A percentile compares a stretch with the other conserved stretches of the same genome.
These are phyloP conservation scores for Suillus clintonianus DNA, from an alignment of 768 basidiomycete genomes.

Conservation along the genomic window DNA sequence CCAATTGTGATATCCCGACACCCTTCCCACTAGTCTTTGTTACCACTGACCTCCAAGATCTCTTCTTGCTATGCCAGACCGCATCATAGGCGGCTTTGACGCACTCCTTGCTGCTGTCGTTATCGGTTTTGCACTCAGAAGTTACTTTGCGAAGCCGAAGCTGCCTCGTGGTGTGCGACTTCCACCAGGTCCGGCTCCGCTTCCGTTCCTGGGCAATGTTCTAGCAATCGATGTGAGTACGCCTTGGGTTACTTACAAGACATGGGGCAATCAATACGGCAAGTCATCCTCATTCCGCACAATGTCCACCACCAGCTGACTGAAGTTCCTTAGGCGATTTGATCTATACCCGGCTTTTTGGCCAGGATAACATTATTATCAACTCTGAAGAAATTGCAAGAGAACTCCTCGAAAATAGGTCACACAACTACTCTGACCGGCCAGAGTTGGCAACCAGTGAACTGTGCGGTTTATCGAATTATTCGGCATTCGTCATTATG, in stretches of 20 bases:
- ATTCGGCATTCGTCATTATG: not conserved
- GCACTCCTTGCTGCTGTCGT: not conserved
- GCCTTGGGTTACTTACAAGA: not conserved
- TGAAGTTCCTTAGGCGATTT: constrained; percentile 6
- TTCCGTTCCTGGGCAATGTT: not conserved
- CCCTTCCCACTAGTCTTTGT: not conserved
- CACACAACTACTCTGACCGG: constrained; percentile 13
- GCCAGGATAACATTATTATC: constrained; percentile 10
- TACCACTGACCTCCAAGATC: not conserved
- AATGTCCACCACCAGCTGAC: not conserved
- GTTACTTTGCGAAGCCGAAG: not conserved
- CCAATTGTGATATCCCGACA: not conserved
- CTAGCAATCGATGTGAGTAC: not conserved
- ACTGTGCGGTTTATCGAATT: not conserved
- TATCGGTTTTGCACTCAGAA: not conserved
- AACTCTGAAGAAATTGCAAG: constrained; percentile 13
- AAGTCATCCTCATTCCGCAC: not conserved
- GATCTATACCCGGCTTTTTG: constrained; percentile 5
- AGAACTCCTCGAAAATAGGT: constrained; percentile 11
- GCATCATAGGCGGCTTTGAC: not conserved
- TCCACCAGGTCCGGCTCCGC: not conserved
- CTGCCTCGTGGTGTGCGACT: not conserved
- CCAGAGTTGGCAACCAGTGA: constrained; percentile 1
- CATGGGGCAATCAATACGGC: not conserved
- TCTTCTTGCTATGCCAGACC: not conserved